Base-by-base conservation (phyloP, 2,329 filamentous ascomycete genomes). In the Neurospora crassa region DNA sequence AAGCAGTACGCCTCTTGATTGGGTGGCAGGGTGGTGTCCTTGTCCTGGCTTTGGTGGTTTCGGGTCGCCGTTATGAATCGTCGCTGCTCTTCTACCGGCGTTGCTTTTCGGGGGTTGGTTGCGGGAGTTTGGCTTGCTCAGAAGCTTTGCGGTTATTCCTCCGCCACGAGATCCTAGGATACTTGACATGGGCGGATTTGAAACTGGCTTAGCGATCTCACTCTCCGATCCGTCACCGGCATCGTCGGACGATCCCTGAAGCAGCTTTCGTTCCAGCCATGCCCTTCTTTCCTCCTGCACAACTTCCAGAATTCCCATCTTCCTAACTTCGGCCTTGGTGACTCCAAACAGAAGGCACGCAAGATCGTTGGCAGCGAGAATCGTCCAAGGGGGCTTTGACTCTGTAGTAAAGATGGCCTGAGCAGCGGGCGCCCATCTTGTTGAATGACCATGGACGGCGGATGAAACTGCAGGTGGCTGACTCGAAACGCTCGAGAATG, bases 371-470 rank as follows among this genome's bases (percentile, higher is more conserved):
- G 96, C 96, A 3, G 96, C 93, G 70, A 97, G 88, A 72, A 99
- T 97, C 0, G 95, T 99, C 92, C 94, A 99, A 3, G 95, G 96
- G 10, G 93, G 88, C 74, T 91, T 90, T 16, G 92, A 87, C 80
- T 97, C 93, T n/a, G 96, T 99, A 8, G 95, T 96, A 79, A 99
- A 99, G 71, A 99, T 97, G 70, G 96, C 96, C 80, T 99, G 96
- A 5, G 95, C 92, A 59, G 93, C 92, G 8, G 94, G 94, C 16
- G 92, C 90, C 90, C 94, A 97, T 80, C 96, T 89, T 77, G 92
- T 96, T 71, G 93, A 92, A 81, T 97, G 94, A 10, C 92, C 92
- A 80, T 97, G 95, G n/a, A 92, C 87, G 11, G 87, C 84, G 18
- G 90, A 84, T 12, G 84, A 85, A 1, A 88, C 75, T n/a, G 83